Evolutionary conservation across 495 filamentous ascomycete genomes (phyloP).

Genomic region (Barbatosphaeria neglecta): DNA sequence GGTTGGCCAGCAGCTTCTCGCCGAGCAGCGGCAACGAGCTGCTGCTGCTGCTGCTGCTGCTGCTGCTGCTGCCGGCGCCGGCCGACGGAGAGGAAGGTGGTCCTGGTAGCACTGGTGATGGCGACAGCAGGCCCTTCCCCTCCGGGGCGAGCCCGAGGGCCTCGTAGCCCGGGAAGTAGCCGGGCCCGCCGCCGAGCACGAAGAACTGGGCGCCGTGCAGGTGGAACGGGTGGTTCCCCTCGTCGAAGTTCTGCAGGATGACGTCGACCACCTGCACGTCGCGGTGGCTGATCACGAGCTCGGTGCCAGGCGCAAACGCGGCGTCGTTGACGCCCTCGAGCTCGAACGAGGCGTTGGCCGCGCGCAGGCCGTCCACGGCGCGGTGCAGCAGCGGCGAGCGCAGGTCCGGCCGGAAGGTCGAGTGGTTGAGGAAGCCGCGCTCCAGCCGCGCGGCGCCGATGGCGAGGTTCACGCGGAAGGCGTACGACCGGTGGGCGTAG

Average conservation of each 20-base stretch:
- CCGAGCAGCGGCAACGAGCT: no score
- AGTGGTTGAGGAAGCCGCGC: slow-evolving; percentile 43
- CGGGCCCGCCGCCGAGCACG: slow-evolving; percentile 41
- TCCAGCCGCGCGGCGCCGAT: slow-evolving; percentile 43
- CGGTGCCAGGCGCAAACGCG: slow-evolving; percentile 34
- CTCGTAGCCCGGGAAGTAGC: slow-evolving; percentile 35
- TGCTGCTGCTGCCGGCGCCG: no score
- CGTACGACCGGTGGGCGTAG: slow-evolving; percentile 31
- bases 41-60: no score
- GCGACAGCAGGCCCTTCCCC: slow-evolving; percentile 11
- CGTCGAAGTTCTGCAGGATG: slow-evolving; percentile 54
- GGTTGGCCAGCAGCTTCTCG: slow-evolving; percentile 9
- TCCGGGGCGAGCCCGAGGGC: slow-evolving; percentile 9
- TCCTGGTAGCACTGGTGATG: background rate
- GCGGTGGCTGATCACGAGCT: slow-evolving; percentile 29
- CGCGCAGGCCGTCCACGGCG: slow-evolving; percentile 34
- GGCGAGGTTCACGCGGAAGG: slow-evolving; percentile 40
- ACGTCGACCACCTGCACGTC: slow-evolving; percentile 43
- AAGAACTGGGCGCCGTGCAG: slow-evolving; percentile 54
- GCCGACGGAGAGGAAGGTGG: no score
- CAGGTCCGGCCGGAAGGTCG: slow-evolving; percentile 37
- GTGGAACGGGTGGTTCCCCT: slow-evolving; percentile 53
- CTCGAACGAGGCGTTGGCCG: slow-evolving; percentile 35
- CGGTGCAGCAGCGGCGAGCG: slow-evolving; percentile 29
- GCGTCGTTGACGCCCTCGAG: slow-evolving; percentile 36